Evolutionary conservation across 2,329 filamentous ascomycete genomes (phyloP), one percentile per base, ranked within the genome.

Genomic region (Sporothrix phasma): DNA sequence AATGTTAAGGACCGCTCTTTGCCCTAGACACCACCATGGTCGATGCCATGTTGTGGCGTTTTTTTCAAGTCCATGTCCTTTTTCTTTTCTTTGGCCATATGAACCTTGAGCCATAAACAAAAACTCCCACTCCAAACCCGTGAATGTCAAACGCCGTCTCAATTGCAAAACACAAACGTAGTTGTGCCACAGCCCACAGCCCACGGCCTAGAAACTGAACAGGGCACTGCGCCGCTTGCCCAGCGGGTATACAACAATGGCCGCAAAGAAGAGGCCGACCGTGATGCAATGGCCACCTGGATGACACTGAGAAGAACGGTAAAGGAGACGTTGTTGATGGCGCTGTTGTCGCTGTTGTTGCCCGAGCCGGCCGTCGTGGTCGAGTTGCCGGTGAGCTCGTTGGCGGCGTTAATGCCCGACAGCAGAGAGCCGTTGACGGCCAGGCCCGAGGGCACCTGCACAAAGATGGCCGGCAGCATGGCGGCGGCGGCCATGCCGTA

Each of bases 381-480:
- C 43, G 73, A 71, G 69, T 79, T 79, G 62, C 75, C 72, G 2
- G 78, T 83, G 51, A 85, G 78, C 61, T 80, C 76, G 66, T 87
- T 78, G 0, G 85, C 84, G 5, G 78, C 80, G 4, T 77, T 78
- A 63, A 88, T 75, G 17, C 85, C 84, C 7, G 81, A 80, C 5
- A 87, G 73, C 19, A 87, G 74, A 15, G 82, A 84, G 0, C 84
- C 84, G 31, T 79, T 79, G 0, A 82, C 83, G 3, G 84, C 84
- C n/a, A 87, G 75, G 31, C 84, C 83, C 22, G 81, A 84, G 0
- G 84, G 84, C 29, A 87, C 84, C 67, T 86, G 84, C 1, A 87
- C 82, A 67, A 95, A 95, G 67, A 96, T 95, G 5, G 88, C 92
- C 0, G 92, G 92, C 10, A 96, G 77, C 80, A 96, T 90, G 1